These are phyloP conservation scores for Mrakia frigida DNA, from an alignment of 768 basidiomycete species.

Conservation along the genomic window DNA sequence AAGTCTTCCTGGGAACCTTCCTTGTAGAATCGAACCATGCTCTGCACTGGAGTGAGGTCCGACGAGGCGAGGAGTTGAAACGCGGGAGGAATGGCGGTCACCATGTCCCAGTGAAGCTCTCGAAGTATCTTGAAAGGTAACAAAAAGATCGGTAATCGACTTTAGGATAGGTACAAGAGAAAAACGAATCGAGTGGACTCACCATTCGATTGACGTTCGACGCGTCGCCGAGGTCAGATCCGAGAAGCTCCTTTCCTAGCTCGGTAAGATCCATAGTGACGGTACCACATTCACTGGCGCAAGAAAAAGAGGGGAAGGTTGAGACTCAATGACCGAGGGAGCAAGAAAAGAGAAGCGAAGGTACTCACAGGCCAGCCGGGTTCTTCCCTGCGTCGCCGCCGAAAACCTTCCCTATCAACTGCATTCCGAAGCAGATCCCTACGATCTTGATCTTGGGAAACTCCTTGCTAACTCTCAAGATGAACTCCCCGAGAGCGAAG, in stretches of 20 bases:
- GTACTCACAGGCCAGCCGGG: background rate
- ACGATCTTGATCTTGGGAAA: background rate
- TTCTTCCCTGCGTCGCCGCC: background rate
- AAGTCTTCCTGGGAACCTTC: background rate
- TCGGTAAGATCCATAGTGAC: background rate
- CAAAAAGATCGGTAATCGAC: background rate
- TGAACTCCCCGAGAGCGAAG: background rate
- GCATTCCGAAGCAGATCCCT: background rate
- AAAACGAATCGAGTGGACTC: background rate
- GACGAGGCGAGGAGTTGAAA: background rate
- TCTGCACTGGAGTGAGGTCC: background rate
- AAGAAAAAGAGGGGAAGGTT: background rate
- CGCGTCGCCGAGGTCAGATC: background rate
- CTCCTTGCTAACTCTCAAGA: background rate
- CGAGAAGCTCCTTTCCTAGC: background rate
- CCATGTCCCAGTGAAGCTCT: constrained; percentile 1
- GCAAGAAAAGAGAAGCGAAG: no score
- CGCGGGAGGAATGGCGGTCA: background rate
- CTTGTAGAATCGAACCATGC: background rate
- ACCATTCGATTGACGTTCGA: background rate
- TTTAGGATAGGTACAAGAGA: background rate
- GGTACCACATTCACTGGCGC: background rate
- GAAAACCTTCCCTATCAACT: background rate
- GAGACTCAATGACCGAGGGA: no score
- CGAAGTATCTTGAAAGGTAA: background rate